phyloP scores from a whole-genome alignment of 345 rosid genomes.

The Euphorbia lathyris region DNA sequence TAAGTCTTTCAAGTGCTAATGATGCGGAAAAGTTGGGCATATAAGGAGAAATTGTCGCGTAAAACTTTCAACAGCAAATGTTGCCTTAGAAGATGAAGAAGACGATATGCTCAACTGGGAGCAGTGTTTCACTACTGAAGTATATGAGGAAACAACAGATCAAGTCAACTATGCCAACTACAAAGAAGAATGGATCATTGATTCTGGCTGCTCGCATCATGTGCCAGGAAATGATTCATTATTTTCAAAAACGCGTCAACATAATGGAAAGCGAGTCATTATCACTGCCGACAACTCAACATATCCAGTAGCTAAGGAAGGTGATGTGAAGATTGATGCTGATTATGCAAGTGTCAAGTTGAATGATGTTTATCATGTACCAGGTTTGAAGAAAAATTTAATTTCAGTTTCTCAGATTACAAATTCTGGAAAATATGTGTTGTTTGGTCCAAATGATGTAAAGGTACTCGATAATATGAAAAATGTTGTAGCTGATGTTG shows the following conservation, averaged over 20 bases:
- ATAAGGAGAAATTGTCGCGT: neutral
- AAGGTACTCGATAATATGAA: too few species aligned
- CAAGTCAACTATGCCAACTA: neutral
- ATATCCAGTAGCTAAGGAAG: conserved; percentile 2
- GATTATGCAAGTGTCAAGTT: neutral
- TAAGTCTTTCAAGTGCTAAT: neutral
- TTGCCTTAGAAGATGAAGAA: neutral
- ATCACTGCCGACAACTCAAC: neutral
- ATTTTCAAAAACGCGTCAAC: neutral
- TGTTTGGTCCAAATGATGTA: too few species aligned
- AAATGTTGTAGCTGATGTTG: too few species aligned
- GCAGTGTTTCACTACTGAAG: neutral
- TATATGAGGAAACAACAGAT: too few species aligned
- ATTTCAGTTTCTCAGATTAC: too few species aligned
- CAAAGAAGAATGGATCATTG: conserved; percentile 2
- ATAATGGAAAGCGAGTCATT: neutral
- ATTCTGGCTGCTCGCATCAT: neutral
- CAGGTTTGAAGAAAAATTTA: too few species aligned
- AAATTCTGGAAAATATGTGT: too few species aligned
- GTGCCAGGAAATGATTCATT: neutral
- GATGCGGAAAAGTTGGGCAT: neutral
- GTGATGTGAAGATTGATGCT: neutral
- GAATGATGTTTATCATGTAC: too few species aligned
- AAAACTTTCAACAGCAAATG: conserved; percentile 6
- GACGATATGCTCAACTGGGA: conserved; percentile 4